A percentile compares a stretch with the other conserved stretches of the same genome.
Conservation (phyloP, 2,329 filamentous ascomycete species). For the Lachnellula occidentalis region DNA sequence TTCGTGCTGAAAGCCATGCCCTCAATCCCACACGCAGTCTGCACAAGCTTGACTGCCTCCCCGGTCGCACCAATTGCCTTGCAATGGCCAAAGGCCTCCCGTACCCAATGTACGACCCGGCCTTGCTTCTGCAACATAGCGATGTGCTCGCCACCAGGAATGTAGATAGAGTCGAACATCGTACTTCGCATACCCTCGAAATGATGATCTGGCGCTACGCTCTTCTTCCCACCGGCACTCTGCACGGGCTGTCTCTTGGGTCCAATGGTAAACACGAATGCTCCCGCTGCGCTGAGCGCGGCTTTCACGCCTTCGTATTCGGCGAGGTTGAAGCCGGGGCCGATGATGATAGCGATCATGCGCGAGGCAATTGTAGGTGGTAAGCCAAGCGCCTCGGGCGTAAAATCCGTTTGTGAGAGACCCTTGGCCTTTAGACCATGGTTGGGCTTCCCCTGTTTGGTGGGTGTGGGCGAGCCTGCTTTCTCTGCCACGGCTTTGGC, state of each 20-base stretch:
- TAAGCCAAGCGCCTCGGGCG: slow-evolving; percentile 40
- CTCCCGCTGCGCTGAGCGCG: slow-evolving; percentile 55
- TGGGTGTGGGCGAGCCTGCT: slow-evolving; percentile 59
- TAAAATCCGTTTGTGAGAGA: slow-evolving; percentile 64
- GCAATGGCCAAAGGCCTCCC: slow-evolving; percentile 76
- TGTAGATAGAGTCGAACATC: slow-evolving; percentile 74
- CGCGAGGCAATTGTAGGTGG: slow-evolving; percentile 65
- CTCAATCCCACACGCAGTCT: slow-evolving; percentile 39
- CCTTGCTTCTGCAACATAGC: slow-evolving; percentile 62
- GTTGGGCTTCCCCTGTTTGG: slow-evolving; percentile 49
- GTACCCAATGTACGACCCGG: slow-evolving; percentile 68
- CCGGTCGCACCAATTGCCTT: slow-evolving; percentile 74
- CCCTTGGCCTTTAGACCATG: slow-evolving; percentile 62
- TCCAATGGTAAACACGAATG: slow-evolving; percentile 68
- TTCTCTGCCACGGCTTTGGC: slow-evolving; percentile 64
- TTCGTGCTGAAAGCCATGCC: slow-evolving; percentile 41
- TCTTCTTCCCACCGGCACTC: slow-evolving; percentile 12
- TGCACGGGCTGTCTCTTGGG: slow-evolving; percentile 61
- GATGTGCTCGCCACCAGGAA: slow-evolving; percentile 65
- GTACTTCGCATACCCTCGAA: slow-evolving; percentile 74
- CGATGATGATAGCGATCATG: slow-evolving; percentile 69
- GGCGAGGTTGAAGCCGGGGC: slow-evolving; percentile 66
- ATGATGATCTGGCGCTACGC: slow-evolving; percentile 66
- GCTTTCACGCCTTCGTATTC: slow-evolving; percentile 61
- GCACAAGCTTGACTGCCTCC: slow-evolving; percentile 62